Evolutionary conservation across 306 rosid genomes (phyloP).

Genomic region (Mimosa bimucronata): DNA sequence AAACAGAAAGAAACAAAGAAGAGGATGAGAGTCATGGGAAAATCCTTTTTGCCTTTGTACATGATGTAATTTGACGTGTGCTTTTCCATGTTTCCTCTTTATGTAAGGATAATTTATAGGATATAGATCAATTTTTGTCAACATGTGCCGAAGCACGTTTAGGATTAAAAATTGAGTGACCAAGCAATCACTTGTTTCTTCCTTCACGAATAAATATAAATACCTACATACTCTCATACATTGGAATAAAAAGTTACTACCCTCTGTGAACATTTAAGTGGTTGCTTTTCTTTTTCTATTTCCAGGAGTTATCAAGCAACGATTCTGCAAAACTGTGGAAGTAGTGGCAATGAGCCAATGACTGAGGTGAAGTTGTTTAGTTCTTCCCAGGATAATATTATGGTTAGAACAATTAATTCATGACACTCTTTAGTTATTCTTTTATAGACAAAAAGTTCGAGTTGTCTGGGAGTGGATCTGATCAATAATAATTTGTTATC

Average conservation of each 20-base stretch:
- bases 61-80: conserved; percentile 30
- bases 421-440: not conserved
- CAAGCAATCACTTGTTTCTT: not conserved
- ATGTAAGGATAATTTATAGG: not conserved
- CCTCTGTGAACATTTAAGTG: not conserved
- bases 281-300: not conserved
- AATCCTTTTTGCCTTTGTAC: conserved; percentile 21
- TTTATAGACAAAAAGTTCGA: no score
- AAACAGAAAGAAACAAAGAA: not conserved
- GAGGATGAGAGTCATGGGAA: not conserved
- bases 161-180: no score
- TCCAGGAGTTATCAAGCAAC: not conserved
- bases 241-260: not conserved
- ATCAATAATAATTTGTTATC: no score
- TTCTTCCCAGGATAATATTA: not conserved
- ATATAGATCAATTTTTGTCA: not conserved
- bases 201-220: not conserved
- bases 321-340: not conserved
- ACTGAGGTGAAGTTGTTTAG: not conserved
- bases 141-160: no score
- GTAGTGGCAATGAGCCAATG: not conserved
- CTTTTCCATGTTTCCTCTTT: not conserved
- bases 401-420: not conserved
- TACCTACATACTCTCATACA: not conserved
- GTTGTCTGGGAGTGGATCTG: no score